phyloP scores from a whole-genome alignment of 2,329 filamentous ascomycete genomes.

The Aspergillus calidoustus region DNA sequence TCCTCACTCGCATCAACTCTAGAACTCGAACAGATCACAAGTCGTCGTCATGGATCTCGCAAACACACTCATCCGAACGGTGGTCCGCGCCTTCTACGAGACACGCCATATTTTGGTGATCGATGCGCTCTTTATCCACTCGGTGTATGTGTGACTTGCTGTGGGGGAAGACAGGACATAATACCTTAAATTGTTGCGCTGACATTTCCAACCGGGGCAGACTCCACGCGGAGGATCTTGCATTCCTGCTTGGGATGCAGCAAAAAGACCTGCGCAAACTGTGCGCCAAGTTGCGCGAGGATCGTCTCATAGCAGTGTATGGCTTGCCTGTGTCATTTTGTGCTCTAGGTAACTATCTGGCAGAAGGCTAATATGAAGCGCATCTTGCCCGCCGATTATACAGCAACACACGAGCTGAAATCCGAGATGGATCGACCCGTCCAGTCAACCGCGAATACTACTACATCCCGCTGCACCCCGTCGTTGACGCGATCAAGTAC shows the following conservation, averaged over 20 bases:
- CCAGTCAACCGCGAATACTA: slow-evolving; percentile 91
- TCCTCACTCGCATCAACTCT: neutral
- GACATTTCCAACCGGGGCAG: slow-evolving; percentile 39
- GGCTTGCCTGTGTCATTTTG: slow-evolving; percentile 33
- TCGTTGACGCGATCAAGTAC: slow-evolving; percentile 96
- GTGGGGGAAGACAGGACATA: neutral
- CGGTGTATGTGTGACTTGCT: slow-evolving; percentile 57
- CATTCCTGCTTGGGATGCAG: slow-evolving; percentile 84
- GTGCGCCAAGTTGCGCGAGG: slow-evolving; percentile 81
- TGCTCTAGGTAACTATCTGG: slow-evolving; percentile 4
- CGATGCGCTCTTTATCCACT: slow-evolving; percentile 77
- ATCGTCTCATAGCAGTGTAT: slow-evolving; percentile 82
- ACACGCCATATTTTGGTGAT: slow-evolving; percentile 81
- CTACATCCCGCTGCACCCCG: slow-evolving; percentile 92
- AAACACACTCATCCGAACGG: slow-evolving; percentile 81
- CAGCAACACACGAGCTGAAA: slow-evolving; percentile 74
- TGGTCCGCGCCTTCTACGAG: slow-evolving; percentile 83
- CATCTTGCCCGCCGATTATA: slow-evolving; percentile 4
- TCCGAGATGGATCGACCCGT: slow-evolving; percentile 78
- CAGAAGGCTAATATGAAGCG: slow-evolving; percentile 9
- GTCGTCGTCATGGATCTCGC: slow-evolving; percentile 63
- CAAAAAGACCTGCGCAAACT: slow-evolving; percentile 90
- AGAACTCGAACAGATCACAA: neutral
- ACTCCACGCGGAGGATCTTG: slow-evolving; percentile 85
- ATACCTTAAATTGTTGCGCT: neutral